A percentile compares a stretch with the other conserved stretches of the same genome.
phyloP scores from a whole-genome alignment of 2,329 filamentous ascomycete genomes.

The Cytospora leucostoma region DNA sequence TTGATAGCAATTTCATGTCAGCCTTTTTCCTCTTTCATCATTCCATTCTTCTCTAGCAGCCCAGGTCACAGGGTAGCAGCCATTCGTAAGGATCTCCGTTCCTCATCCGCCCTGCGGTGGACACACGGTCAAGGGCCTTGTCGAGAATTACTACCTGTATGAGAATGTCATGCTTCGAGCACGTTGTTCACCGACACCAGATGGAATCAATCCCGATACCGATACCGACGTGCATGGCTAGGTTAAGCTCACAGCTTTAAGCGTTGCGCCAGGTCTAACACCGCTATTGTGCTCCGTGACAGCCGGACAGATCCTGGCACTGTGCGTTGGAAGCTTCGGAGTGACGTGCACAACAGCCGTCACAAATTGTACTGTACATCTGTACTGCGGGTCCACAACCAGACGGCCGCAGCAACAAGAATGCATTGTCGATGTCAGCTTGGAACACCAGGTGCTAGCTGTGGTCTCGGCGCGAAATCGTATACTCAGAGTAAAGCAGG shows the following conservation, averaged over 20 bases:
- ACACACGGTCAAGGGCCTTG: too few species aligned
- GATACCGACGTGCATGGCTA: constrained; percentile 4
- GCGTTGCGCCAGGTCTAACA: constrained; percentile 5
- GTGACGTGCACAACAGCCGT: constrained; percentile 19
- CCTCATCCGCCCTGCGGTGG: too few species aligned
- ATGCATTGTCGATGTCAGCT: constrained; percentile 7
- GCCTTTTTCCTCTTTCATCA: not conserved
- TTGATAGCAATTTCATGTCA: not conserved
- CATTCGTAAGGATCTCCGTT: too few species aligned
- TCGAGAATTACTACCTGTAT: too few species aligned
- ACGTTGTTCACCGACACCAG: not conserved
- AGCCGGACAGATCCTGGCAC: constrained; percentile 25
- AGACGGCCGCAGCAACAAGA: constrained; percentile 12
- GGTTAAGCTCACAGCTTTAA: constrained; percentile 4
- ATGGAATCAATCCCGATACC: not conserved
- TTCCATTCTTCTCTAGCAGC: too few species aligned
- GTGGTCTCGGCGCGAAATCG: not conserved
- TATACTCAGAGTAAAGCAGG: constrained; percentile 4
- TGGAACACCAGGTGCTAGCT: not conserved
- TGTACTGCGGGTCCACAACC: not conserved
- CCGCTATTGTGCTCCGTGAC: constrained; percentile 27
- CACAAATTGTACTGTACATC: constrained; percentile 7
- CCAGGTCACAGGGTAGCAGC: too few species aligned
- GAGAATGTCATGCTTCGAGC: too few species aligned
- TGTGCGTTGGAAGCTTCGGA: constrained; percentile 18